Evolutionary conservation across 768 basidiomycete genomes (phyloP).

Genomic region (Scleroderma bovista): DNA sequence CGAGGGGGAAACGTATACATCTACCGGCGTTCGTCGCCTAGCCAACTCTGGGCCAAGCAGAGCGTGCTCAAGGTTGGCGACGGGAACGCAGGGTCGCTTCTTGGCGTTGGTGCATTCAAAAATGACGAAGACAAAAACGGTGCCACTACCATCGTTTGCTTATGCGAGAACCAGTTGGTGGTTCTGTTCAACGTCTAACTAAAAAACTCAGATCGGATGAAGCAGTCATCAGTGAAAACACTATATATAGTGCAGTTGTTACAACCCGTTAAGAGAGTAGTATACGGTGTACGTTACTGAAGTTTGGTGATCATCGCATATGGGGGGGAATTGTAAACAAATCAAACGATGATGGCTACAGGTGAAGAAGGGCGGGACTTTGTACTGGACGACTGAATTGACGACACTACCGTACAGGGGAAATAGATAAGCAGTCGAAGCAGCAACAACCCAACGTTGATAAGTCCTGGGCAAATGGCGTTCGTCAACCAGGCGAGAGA

Average conservation of each 20-base stretch:
- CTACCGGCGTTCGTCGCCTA: constrained; percentile 54
- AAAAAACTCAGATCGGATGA: constrained; percentile 7
- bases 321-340: constrained; percentile 32
- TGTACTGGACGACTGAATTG: constrained; percentile 10
- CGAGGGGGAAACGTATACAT: constrained; percentile 83
- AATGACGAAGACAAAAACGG: constrained; percentile 25
- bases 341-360: constrained; percentile 30
- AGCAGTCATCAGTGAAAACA: constrained; percentile 16
- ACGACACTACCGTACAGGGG: constrained; percentile 21
- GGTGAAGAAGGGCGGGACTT: constrained; percentile 17
- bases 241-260: constrained; percentile 26
- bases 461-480: constrained; percentile 10
- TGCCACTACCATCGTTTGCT: constrained; percentile 48
- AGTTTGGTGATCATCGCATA: constrained; percentile 25
- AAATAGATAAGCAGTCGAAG: constrained; percentile 27
- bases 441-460: constrained; percentile 13
- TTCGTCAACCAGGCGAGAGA: neutral
- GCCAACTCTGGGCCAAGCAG: constrained; percentile 69
- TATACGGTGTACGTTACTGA: constrained; percentile 33
- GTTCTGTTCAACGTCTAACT: constrained; percentile 43
- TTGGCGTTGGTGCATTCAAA: constrained; percentile 64
- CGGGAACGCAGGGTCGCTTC: constrained; percentile 62
- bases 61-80: constrained; percentile 73
- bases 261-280: constrained; percentile 31
- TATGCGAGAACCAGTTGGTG: constrained; percentile 75